Evolutionary conservation across 2,329 filamentous ascomycete genomes (phyloP).

Genomic region (Epichloe brachyelytri): DNA sequence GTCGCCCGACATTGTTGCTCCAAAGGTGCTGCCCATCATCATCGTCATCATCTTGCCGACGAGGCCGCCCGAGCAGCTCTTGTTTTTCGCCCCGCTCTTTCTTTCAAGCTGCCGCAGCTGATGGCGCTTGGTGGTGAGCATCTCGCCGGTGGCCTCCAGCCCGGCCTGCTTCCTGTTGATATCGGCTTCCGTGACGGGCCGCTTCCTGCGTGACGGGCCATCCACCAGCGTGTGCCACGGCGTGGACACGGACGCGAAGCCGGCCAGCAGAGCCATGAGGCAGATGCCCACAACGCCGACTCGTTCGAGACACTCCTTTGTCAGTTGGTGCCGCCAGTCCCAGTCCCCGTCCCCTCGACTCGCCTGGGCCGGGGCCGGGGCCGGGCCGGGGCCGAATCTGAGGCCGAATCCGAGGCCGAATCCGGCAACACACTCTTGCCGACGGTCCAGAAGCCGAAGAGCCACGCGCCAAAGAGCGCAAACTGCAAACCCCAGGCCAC

Average conservation of each 20-base stretch:
- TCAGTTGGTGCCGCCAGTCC: slow-evolving; percentile 16
- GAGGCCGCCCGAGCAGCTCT: slow-evolving; percentile 32
- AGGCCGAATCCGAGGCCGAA: not conserved
- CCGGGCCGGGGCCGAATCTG: too few species aligned
- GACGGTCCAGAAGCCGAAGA: slow-evolving; percentile 64
- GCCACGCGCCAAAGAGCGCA: slow-evolving; percentile 52
- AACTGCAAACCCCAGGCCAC: slow-evolving; percentile 52
- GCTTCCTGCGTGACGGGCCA: slow-evolving; percentile 33
- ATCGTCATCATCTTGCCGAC: slow-evolving; percentile 55
- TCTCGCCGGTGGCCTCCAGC: slow-evolving; percentile 64
- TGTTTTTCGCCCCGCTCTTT: slow-evolving; percentile 30
- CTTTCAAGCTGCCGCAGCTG: slow-evolving; percentile 57
- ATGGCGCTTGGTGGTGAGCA: slow-evolving; percentile 64
- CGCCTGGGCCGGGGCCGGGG: slow-evolving; percentile 2
- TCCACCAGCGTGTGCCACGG: slow-evolving; percentile 74
- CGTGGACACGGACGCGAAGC: slow-evolving; percentile 78
- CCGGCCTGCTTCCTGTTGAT: slow-evolving; percentile 67
- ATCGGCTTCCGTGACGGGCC: slow-evolving; percentile 59
- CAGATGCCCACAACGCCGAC: slow-evolving; percentile 78
- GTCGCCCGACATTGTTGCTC: slow-evolving; percentile 50
- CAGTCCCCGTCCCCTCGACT: too few species aligned
- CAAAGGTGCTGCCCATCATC: slow-evolving; percentile 28
- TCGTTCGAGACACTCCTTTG: slow-evolving; percentile 47
- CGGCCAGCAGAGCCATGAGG: slow-evolving; percentile 76
- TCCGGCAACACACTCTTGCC: slow-evolving; percentile 50